Evolutionary conservation across 345 rosid genomes (phyloP).

Genomic region (Corchorus olitorius): DNA sequence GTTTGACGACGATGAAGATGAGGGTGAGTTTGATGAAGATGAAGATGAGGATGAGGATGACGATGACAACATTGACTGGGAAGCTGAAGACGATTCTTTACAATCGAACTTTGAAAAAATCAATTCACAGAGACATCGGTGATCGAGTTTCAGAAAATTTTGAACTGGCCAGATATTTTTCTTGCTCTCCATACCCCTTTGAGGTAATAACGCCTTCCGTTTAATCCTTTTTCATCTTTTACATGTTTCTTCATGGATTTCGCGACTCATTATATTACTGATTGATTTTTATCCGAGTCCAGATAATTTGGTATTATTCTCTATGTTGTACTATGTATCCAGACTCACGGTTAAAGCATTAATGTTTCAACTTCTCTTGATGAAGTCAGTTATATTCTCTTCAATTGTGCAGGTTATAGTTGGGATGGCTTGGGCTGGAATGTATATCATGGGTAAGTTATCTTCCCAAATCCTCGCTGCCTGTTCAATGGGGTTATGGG

Average conservation of each 20-base stretch:
- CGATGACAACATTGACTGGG: constrained; percentile 40
- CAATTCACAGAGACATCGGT: background rate
- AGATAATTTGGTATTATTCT: background rate
- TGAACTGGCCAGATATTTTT: background rate
- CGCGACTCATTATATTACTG: background rate
- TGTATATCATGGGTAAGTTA: background rate
- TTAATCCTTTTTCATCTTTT: background rate
- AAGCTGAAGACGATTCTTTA: constrained; percentile 39
- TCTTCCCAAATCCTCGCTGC: background rate
- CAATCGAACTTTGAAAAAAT: background rate
- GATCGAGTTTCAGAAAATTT: constrained; percentile 1
- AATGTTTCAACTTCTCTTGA: background rate
- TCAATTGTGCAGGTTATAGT: background rate
- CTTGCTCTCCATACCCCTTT: background rate
- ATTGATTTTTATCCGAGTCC: background rate
- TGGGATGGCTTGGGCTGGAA: background rate
- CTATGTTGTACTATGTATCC: background rate
- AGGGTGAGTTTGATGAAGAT: constrained; percentile 25
- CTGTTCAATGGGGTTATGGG: background rate
- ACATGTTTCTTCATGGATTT: background rate
- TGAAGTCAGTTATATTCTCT: background rate
- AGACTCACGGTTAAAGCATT: background rate
- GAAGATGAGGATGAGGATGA: too few relatives aligned
- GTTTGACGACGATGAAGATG: constrained; percentile 23
- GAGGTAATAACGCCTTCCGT: background rate